Evolutionary conservation across 2,329 filamentous ascomycete genomes (phyloP).

Genomic region (Hypoxylon sp.): DNA sequence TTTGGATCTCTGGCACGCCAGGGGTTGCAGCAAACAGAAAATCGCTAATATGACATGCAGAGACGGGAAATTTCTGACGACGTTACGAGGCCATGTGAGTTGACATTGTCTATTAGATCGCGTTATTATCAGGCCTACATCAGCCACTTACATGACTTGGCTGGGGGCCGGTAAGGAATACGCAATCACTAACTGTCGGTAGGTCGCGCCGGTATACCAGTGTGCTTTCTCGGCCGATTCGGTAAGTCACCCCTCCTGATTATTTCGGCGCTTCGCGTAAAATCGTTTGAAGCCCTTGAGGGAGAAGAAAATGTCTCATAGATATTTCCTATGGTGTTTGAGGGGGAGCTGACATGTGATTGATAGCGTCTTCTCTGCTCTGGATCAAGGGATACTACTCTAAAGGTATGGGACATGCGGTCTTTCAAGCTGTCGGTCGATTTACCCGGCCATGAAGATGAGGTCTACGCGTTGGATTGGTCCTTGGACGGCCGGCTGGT

Average conservation of each 20-base stretch:
- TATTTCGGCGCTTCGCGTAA: conserved; percentile 14
- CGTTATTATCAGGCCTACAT: conserved; percentile 1
- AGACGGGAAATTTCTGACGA: conserved; percentile 85
- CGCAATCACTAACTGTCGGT: conserved; percentile 30
- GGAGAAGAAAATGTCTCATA: conserved; percentile 2
- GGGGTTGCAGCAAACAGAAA: conserved; percentile 8
- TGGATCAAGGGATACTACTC: conserved; percentile 89
- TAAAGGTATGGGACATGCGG: conserved; percentile 92
- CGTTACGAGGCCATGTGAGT: conserved; percentile 85
- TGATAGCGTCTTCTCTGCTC: conserved; percentile 77
- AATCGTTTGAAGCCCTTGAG: conserved; percentile 1
- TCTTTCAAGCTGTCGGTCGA: conserved; percentile 85
- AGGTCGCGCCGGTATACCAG: conserved; percentile 86
- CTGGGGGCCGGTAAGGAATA: conserved; percentile 5
- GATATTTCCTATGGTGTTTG: conserved; percentile 12
- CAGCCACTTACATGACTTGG: conserved; percentile 3
- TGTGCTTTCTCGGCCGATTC: conserved; percentile 94
- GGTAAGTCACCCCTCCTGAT: conserved; percentile 29
- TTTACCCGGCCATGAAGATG: conserved; percentile 90
- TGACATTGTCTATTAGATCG: conserved; percentile 58
- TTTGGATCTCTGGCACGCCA: conserved; percentile 3
- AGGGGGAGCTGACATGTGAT: conserved; percentile 38
- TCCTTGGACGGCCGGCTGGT: conserved; percentile 90
- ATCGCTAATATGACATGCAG: conserved; percentile 54
- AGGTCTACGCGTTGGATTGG: conserved; percentile 97